Base-by-base conservation (phyloP, 192 early-diverging fungal species). In the Backusella tarrabulga region DNA sequence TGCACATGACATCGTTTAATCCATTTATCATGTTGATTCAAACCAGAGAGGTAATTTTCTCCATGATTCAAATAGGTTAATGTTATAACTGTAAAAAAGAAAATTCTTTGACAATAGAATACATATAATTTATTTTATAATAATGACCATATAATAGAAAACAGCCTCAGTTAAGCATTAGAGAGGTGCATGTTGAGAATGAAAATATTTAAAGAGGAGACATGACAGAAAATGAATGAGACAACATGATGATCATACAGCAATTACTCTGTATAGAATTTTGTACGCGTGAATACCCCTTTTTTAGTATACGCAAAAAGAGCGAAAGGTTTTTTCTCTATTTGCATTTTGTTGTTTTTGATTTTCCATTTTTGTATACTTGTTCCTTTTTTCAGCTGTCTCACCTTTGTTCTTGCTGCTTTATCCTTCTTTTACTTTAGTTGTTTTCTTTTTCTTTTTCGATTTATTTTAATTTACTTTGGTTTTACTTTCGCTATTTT, bases 381-480 rank as follows among this genome's bases (percentile, higher is more conserved):
- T 67, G 26, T 41, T 50, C 32, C 60, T 67, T 34, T 34, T 60
- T 75, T 42, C 38, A 50, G 46, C 46, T 29, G 56, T 63, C 56
- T 63, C 21, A 63, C 21, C 29, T 63, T 63, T 63, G 11, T 56
- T 76, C 23, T 76, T 52, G 29, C 17, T 42, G 32, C 50, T 41
- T 44, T 46, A 34, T 46, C 36, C 68, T 11, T 34, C 29, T 46
- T 67, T 29, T 35, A 40, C 38, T 32, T 66, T 40, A 40, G 3
- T 40, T 40, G 38, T 40, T 40, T 68, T 68, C 35, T 54, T 70
- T 70, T 52, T 76, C 69, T 35, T 67, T 67, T 75, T 66, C 15
- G 6, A 23, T 17, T 63, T 36, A 40, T 40, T 40, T 40, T 40
- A 40, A 3, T 23, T 23, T 38, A 35, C 38, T 73, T 35, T 40